These are phyloP conservation scores for Chenopodium quinoa DNA, from an alignment of 148 eudicot species.

Conservation along the genomic window DNA sequence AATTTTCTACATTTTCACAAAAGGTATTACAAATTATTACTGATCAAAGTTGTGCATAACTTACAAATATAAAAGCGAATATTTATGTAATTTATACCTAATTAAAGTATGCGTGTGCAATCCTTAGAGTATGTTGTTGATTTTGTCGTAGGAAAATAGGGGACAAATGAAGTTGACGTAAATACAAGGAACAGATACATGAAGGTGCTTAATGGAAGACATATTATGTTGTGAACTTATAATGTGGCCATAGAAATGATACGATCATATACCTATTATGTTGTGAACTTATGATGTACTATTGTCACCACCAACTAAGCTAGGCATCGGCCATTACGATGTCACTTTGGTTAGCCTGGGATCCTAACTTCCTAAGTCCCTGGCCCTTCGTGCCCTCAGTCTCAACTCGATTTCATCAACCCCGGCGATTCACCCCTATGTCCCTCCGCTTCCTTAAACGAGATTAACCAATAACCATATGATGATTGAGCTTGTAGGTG, in stretches of 20 bases:
- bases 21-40: too few relatives aligned
- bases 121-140: slow-evolving; percentile 3
- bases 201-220: background rate
- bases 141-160: background rate
- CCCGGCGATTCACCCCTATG: slow-evolving; percentile 11
- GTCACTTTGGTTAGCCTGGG: slow-evolving; percentile 5
- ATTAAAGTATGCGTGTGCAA: background rate
- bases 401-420: background rate
- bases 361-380: background rate
- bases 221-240: background rate
- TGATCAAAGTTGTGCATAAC: background rate
- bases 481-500: too few relatives aligned
- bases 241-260: slow-evolving; percentile 2
- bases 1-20: too few relatives aligned
- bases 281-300: background rate
- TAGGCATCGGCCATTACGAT: background rate
- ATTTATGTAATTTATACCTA: background rate
- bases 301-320: slow-evolving; percentile 3
- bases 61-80: background rate
- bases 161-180: background rate
- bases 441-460: background rate
- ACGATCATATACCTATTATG: background rate
- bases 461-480: background rate
- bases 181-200: background rate
- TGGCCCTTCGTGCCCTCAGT: background rate